A percentile compares a stretch with the other conserved stretches of the same genome.
These are phyloP conservation scores for Diutina scorzettiae DNA, from an alignment of 1,139 yeast species.

Conservation along the genomic window DNA sequence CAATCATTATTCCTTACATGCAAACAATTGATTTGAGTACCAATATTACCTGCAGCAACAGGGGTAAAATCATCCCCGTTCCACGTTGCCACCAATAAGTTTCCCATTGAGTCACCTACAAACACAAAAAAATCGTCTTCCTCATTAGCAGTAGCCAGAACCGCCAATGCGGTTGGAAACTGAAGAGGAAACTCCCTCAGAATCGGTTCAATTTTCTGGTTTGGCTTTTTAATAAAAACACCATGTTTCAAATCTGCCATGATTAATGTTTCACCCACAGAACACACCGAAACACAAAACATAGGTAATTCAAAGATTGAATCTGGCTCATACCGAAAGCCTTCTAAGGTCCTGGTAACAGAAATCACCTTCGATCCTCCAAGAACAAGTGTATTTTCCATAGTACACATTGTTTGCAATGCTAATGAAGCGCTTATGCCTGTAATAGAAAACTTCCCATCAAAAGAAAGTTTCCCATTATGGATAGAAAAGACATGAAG, in stretches of 20 bases:
- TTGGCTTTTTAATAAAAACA: background rate
- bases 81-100: background rate
- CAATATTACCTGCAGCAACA: constrained; percentile 16
- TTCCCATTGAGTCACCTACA: background rate
- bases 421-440: background rate
- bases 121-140: background rate
- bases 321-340: background rate
- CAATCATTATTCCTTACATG: constrained; percentile 8
- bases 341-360: background rate
- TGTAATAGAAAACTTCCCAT: background rate
- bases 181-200: background rate
- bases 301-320: background rate
- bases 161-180: background rate
- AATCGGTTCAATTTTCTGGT: background rate
- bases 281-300: background rate
- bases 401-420: background rate
- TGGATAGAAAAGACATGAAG: background rate
- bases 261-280: background rate
- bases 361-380: background rate
- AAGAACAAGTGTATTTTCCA: background rate
- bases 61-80: constrained; percentile 6
- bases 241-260: background rate
- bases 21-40: constrained; percentile 20
- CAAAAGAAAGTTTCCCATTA: background rate
- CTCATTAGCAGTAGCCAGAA: background rate